Conservation (phyloP, 345 rosid species). For the Theobroma cacao region DNA sequence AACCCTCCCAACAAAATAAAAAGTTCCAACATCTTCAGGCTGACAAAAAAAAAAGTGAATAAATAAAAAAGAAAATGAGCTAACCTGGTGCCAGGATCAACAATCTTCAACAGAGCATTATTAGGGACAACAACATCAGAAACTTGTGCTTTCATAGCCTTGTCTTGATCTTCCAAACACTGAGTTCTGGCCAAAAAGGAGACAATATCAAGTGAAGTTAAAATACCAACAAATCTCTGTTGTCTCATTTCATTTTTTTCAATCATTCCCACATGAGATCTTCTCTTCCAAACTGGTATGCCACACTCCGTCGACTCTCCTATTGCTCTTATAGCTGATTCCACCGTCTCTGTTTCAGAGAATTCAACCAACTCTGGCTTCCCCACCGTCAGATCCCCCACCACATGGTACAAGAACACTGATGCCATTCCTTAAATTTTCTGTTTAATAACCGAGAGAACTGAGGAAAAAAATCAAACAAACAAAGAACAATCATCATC, state of each 20-base stretch:
- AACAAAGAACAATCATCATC: neutral
- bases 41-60: neutral
- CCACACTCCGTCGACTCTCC: conserved; percentile 92
- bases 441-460: neutral
- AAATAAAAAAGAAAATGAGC: neutral
- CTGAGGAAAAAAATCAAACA: neutral
- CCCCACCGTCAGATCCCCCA: conserved; percentile 98
- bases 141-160: conserved; percentile 76
- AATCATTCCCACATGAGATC: conserved; percentile 38
- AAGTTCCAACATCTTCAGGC: neutral
- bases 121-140: conserved; percentile 67
- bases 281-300: conserved; percentile 90
- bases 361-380: conserved; percentile 94
- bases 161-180: conserved; percentile 76
- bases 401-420: conserved; percentile 85
- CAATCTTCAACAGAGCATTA: conserved; percentile 61
- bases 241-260: conserved; percentile 76
- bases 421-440: conserved; percentile 58
- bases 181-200: conserved; percentile 72
- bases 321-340: conserved; percentile 76
- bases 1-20: neutral
- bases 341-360: conserved; percentile 78
- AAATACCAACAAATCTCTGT: conserved; percentile 83
- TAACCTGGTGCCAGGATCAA: conserved; percentile 96
- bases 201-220: conserved; percentile 80